Base-by-base conservation (phyloP, 2,329 filamentous ascomycete species). In the Neonectria faginata region DNA sequence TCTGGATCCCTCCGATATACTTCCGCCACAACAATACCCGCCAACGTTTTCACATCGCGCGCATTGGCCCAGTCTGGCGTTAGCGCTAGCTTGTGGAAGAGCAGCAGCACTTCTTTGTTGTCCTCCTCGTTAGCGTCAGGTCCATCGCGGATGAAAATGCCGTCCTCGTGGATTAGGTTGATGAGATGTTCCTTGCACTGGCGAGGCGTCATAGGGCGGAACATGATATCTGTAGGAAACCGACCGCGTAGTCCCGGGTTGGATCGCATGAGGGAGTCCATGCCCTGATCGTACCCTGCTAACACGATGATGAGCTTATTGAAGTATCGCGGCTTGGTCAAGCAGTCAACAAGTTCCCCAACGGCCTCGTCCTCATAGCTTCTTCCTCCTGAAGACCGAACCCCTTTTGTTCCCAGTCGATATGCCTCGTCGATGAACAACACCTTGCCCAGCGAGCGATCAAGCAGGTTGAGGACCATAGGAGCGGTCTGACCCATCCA, bases 401-500 rank as follows among this genome's bases (percentile, higher is more conserved):
- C 31, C 11, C 9, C n/a, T 18, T 51, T 51, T 4, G 5, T 25
- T 5, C 25, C 27, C 8, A 50, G 47, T 16, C 47, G 47, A 16
- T 50, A 50, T 27, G 47, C 47, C 18, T 50, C 47, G 9, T 50
- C 47, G 3, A 50, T 50, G 27, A 50, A 31, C 8, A 92, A 80
- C 0, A 92, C 86, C 48, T 85, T 87, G 0, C 90, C 89, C 0
- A 91, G 80, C 0, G 83, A 85, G 41, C 81, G 83, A 66, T 91
- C 87, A 0, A 92, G 76, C 1, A 83, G 75, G 51, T 84, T 78
- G 5, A 36, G 8, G 0, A 88, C 86, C 68, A 90, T 90, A 0
- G 88, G 88, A 0, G 86, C 88, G 0, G 89, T 91, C 0, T 91
- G 88, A 0, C 90, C 90, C 0, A 90, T 66, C 25, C 86, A 92